Base-by-base conservation (phyloP, 441 rosid species). In the Gossypium armourianum region DNA sequence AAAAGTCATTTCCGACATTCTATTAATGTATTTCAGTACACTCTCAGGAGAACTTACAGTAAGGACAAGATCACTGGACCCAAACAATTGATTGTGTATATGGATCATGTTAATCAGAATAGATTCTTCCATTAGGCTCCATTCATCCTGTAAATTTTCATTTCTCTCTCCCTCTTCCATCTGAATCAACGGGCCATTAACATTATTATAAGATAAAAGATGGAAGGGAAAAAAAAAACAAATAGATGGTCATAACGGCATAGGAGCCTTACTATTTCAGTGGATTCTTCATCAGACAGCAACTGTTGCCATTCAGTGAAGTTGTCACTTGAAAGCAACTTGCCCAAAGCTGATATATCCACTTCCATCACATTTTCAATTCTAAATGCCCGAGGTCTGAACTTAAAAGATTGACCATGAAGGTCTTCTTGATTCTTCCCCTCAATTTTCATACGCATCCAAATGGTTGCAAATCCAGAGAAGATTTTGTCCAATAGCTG, bases 371-470 rank as follows among this genome's bases (percentile, higher is more conserved):
- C 84, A 77, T 76, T 83, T 69, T 88, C 86, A 73, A 94, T 87
- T 75, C 81, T 80, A 77, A 92, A 90, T 75, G 83, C 91, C 67
- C 97, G 90, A 72, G 97, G 83, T 79, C 84, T 89, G 76, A 92
- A 92, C 78, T 82, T 90, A 84, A 79, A 94, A 59, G 81, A 72
- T 72, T 85, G 97, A 57, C 84, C 72, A 71, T 80, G 83, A 75
- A 67, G 62, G 60, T 90, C 88, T 72, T 86, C 93, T 82, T 84
- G 88, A 75, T 78, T 74, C 72, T 78, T 87, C 13, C 75, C 82
- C 84, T 94, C 84, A 77, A 74, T 80, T 80, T 94, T 94, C 90
- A 90, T 85, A 72, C 74, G 76, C 88, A 88, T 81, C 99, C 99
- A 94, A 72, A 76, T 81, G 78, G 75, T 80, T 26, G 88, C 87